Base-by-base conservation (phyloP, 768 basidiomycete genomes). In the Boletus subcaerulescens region DNA sequence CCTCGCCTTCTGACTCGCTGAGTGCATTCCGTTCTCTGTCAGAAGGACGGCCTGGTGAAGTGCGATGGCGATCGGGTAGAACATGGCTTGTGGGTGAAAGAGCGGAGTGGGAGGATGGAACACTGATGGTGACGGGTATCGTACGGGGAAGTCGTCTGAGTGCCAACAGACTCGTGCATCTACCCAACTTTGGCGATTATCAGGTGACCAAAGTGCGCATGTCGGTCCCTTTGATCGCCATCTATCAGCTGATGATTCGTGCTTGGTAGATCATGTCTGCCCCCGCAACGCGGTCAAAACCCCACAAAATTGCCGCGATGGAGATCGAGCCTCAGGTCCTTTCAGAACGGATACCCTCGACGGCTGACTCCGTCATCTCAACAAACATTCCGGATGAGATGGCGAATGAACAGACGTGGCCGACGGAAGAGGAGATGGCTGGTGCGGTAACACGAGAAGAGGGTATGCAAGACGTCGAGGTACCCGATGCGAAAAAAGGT, bases 401-500 rank as follows among this genome's bases (percentile, higher is more conserved):
- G 71, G 84, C 80, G 35, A 97, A 96, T 67, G 96, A 99, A 64
- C 96, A 99, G 70, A 99, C 96, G 0, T 98, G 96, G 95, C 96
- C 96, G 1, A 96, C 93, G 0, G 93, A 98, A 68, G 96, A 98
- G 65, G 96, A 98, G 69, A 91, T 98, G 86, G 76, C 75, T 20
- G 80, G 72, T 7, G 73, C 64, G 0, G 59, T 45, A 9, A 58
- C 60, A 0, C 59, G 38, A 18, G 67, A 63, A 40, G 61, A 68
- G 15, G 53, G 49, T 14, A 49, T 52, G 43, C 46, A 53, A 2
- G 58, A 59, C 14, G 64, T 69, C 4, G 47, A 53, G 4, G 66
- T 90, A 15, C 85, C 89, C 3, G 87, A 88, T 58, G 90, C 90
- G 1, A 68, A 66, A 26, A 69, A 73, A 3, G 90, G 87, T 1